Evolutionary conservation across 768 basidiomycete genomes (phyloP).

Genomic region (Leucosporidium yakuticum): DNA sequence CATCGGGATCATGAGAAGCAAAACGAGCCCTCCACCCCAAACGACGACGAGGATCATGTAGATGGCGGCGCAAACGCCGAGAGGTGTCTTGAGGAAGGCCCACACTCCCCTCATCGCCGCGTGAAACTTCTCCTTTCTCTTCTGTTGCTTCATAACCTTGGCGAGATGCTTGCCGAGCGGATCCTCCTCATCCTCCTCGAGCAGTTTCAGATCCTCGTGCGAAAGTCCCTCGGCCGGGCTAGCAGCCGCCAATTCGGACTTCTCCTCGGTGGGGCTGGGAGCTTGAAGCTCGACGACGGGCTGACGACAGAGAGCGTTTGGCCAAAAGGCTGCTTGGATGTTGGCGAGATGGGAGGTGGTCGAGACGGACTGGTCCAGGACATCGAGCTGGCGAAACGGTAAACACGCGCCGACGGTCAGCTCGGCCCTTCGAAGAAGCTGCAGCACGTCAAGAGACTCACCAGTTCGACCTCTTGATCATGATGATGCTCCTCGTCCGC

Average conservation of each 20-base stretch:
- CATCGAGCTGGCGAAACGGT: background rate
- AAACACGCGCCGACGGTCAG: background rate
- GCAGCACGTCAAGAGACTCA: background rate
- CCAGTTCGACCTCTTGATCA: constrained; percentile 4
- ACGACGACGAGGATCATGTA: constrained; percentile 64
- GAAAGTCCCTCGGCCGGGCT: background rate
- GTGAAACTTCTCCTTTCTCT: constrained; percentile 1
- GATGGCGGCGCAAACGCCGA: constrained; percentile 55
- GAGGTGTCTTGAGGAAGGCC: constrained; percentile 15
- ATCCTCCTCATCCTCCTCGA: background rate
- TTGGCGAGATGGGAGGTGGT: constrained; percentile 9
- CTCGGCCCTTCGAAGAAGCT: background rate
- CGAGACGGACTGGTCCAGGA: constrained; percentile 10
- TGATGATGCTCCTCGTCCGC: background rate
- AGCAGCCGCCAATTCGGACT: background rate
- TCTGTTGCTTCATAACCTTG: constrained; percentile 10
- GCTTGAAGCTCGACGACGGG: constrained; percentile 10
- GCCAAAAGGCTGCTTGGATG: background rate
- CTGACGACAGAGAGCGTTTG: background rate
- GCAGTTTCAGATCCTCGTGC: background rate
- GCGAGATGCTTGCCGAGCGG: constrained; percentile 4
- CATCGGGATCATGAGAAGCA: constrained; percentile 63
- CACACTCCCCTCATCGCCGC: background rate
- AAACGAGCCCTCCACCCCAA: constrained; percentile 44
- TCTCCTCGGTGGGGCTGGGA: background rate